Percentiles rank a stretch among this genome's conserved stretches.
phyloP scores from a whole-genome alignment of 2,329 filamentous ascomycete species.

The Stenocarpella maydis region DNA sequence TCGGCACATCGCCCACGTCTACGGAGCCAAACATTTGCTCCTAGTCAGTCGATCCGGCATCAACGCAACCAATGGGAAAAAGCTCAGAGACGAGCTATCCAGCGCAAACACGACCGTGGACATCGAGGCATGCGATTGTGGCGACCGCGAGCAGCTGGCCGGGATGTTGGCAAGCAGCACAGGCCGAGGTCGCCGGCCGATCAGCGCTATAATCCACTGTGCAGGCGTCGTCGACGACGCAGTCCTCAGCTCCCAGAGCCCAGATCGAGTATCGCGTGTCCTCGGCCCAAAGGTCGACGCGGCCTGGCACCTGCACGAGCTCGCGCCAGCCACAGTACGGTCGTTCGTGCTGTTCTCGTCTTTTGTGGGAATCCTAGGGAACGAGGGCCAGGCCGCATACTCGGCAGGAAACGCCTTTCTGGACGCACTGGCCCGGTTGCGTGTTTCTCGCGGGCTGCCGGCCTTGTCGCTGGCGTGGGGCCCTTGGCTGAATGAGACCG shows the following conservation, averaged over 20 bases:
- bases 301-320: conserved; percentile 17
- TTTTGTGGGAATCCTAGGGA: neutral
- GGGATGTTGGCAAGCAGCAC: neutral
- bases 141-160: neutral
- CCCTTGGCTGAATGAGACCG: conserved; percentile 6
- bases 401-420: neutral
- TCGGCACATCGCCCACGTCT: neutral
- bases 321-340: neutral
- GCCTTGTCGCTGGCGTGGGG: conserved; percentile 15
- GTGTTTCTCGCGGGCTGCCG: neutral
- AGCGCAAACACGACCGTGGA: neutral
- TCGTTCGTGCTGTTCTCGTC: conserved; percentile 9
- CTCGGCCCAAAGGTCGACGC: conserved; percentile 14
- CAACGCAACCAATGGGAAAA: neutral
- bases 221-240: neutral
- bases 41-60: neutral
- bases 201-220: neutral
- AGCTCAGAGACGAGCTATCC: neutral
- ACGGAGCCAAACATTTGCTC: neutral
- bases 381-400: conserved; percentile 4
- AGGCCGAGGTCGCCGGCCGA: neutral
- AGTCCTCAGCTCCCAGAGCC: neutral
- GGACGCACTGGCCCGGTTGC: neutral
- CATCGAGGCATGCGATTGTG: conserved; percentile 2
- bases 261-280: neutral